These are phyloP conservation scores for Phaffia australis DNA, from an alignment of 768 basidiomycete species.

Conservation along the genomic window DNA sequence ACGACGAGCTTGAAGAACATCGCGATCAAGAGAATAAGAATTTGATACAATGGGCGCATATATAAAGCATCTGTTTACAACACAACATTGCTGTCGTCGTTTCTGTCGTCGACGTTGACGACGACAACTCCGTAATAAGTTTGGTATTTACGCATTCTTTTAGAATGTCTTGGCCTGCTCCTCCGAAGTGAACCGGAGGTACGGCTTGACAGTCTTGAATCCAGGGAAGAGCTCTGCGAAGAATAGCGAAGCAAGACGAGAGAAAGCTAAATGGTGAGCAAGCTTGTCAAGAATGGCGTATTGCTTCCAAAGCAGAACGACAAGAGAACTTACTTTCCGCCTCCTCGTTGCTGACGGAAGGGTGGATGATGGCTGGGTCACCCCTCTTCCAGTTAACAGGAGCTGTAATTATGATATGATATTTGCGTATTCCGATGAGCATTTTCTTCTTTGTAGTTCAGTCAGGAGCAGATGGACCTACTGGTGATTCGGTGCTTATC, in stretches of 20 bases:
- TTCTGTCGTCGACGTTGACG: too few relatives aligned
- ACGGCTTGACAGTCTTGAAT: constrained; percentile 55
- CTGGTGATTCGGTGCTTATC: constrained; percentile 39
- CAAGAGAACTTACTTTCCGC: constrained; percentile 32
- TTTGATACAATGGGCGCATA: too few relatives aligned
- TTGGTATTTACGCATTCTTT: too few relatives aligned
- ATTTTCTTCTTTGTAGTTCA: constrained; percentile 46
- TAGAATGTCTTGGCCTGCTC: constrained; percentile 18
- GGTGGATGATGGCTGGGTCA: constrained; percentile 75
- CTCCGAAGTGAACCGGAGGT: constrained; percentile 54
- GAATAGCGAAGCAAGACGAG: background rate
- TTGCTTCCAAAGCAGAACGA: background rate
- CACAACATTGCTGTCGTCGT: too few relatives aligned
- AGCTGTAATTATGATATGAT: constrained; percentile 54
- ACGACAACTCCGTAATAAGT: too few relatives aligned
- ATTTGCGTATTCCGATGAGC: background rate
- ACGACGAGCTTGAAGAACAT: too few relatives aligned
- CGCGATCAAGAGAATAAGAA: too few relatives aligned
- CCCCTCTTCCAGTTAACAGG: constrained; percentile 93
- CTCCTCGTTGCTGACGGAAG: constrained; percentile 59
- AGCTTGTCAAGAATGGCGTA: background rate
- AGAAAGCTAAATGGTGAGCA: background rate
- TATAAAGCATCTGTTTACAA: too few relatives aligned
- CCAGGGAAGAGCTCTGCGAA: constrained; percentile 71
- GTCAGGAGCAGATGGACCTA: constrained; percentile 30